Percentiles rank a stretch among this genome's conserved stretches.
Evolutionary conservation across 2,329 filamentous ascomycete species (phyloP).

Genomic region (Sarocladium oryzae): DNA sequence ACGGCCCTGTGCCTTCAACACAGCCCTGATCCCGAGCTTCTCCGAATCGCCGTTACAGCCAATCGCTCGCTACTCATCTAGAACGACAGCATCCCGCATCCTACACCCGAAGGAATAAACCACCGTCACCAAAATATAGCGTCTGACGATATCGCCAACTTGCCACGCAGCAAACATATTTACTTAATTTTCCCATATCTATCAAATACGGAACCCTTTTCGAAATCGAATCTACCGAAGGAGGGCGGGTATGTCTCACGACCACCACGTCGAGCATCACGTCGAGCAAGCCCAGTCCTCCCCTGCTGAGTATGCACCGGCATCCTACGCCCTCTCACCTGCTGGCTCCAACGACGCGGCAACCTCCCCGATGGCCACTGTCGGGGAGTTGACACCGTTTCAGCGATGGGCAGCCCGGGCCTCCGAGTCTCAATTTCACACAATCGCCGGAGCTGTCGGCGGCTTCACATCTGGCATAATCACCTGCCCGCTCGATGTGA

Average conservation of each 20-base stretch:
- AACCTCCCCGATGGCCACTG: conserved; percentile 22
- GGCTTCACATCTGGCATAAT: conserved; percentile 91
- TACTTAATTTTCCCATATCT: not conserved
- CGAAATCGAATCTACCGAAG: not conserved
- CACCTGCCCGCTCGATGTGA: conserved; percentile 95
- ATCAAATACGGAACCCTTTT: not conserved
- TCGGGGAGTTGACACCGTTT: conserved; percentile 33
- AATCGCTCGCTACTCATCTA: not conserved
- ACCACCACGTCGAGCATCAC: conserved; percentile 30
- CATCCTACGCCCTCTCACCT: conserved; percentile 26
- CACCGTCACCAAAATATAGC: not conserved
- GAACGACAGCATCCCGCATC: no score
- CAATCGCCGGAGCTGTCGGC: conserved; percentile 78
- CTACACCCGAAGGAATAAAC: no score
- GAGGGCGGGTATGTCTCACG: conserved; percentile 42
- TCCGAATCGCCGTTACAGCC: not conserved
- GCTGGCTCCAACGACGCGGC: conserved; percentile 16
- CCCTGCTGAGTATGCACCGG: conserved; percentile 28
- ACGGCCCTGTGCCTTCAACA: not conserved
- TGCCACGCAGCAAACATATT: no score
- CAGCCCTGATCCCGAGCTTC: not conserved
- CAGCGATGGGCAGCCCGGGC: conserved; percentile 51
- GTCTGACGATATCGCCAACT: not conserved
- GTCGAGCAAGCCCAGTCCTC: conserved; percentile 29
- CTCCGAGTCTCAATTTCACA: conserved; percentile 65